A percentile compares a stretch with the other conserved stretches of the same genome.
phyloP scores from a whole-genome alignment of 2,329 filamentous ascomycete genomes.

The Domatiomyces globalis region DNA sequence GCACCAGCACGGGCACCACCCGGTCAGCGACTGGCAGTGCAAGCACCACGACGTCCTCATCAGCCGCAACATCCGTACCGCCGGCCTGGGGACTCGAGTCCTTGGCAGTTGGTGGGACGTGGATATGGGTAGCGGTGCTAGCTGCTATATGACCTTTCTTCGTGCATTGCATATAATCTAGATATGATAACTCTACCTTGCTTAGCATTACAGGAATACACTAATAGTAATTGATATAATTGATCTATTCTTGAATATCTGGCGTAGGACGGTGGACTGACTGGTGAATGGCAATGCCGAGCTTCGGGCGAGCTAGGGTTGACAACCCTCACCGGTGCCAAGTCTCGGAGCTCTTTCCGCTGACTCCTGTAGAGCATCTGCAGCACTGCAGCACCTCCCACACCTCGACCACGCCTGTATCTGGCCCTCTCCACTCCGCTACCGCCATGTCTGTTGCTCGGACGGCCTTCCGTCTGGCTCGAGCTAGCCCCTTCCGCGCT shows the following conservation, averaged over 20 bases:
- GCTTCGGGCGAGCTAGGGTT: background rate
- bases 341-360: conserved; percentile 2
- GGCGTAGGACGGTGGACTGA: background rate
- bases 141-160: background rate
- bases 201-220: background rate
- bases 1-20: background rate
- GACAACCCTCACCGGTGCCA: background rate
- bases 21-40: background rate
- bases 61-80: background rate
- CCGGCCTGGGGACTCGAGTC: background rate
- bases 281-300: background rate
- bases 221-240: background rate
- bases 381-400: background rate
- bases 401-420: conserved; percentile 5
- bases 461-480: conserved; percentile 32
- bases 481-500: conserved; percentile 30
- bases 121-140: background rate
- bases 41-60: background rate
- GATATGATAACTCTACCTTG: background rate
- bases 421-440: conserved; percentile 3
- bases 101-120: background rate
- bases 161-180: background rate
- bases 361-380: conserved; percentile 7
- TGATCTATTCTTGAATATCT: no score
- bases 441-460: conserved; percentile 34